These are phyloP conservation scores for Skeletonema tropicum DNA, from an alignment of 108 stramenopile species.

Conservation along the genomic window DNA sequence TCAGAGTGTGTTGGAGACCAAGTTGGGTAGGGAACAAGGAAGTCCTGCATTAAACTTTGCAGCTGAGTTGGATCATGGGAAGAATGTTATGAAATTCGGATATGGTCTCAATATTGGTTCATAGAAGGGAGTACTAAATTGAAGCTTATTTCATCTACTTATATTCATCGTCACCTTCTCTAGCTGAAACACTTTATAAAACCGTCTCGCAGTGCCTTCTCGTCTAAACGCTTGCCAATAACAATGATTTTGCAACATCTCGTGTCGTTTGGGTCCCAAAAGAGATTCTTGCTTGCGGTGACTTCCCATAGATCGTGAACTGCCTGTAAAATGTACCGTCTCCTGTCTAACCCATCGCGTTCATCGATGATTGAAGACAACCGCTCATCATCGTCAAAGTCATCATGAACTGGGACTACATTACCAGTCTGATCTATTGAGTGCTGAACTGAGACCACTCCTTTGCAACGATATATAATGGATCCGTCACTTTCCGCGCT, in stretches of 20 bases:
- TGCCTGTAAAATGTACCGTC: slow-evolving; percentile 77
- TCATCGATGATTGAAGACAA: slow-evolving; percentile 4
- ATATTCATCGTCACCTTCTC: background rate
- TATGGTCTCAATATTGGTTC: slow-evolving; percentile 83
- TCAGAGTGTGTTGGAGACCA: slow-evolving; percentile 74
- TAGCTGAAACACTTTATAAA: slow-evolving; percentile 67
- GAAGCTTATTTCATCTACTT: slow-evolving; percentile 3
- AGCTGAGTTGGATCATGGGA: slow-evolving; percentile 80
- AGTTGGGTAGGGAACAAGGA: slow-evolving; percentile 79
- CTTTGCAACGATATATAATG: slow-evolving; percentile 79
- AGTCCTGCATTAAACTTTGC: slow-evolving; percentile 68
- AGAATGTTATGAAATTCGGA: slow-evolving; percentile 82
- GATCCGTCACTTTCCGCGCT: slow-evolving; percentile 18
- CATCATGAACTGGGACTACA: slow-evolving; percentile 27
- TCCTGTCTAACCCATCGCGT: slow-evolving; percentile 48
- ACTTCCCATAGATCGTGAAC: slow-evolving; percentile 91
- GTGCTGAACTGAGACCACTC: slow-evolving; percentile 63
- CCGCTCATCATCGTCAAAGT: slow-evolving; percentile 25
- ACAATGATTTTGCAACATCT: slow-evolving; percentile 83
- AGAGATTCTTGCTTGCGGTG: slow-evolving; percentile 57
- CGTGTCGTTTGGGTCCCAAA: slow-evolving; percentile 55
- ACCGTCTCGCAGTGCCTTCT: slow-evolving; percentile 48
- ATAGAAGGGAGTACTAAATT: slow-evolving; percentile 12
- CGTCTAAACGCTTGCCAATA: slow-evolving; percentile 81
- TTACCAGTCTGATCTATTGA: slow-evolving; percentile 20